Evolutionary conservation across 345 rosid species (phyloP), one percentile per base, ranked within the genome.

Genomic region (Melaleuca quinquenervia): DNA sequence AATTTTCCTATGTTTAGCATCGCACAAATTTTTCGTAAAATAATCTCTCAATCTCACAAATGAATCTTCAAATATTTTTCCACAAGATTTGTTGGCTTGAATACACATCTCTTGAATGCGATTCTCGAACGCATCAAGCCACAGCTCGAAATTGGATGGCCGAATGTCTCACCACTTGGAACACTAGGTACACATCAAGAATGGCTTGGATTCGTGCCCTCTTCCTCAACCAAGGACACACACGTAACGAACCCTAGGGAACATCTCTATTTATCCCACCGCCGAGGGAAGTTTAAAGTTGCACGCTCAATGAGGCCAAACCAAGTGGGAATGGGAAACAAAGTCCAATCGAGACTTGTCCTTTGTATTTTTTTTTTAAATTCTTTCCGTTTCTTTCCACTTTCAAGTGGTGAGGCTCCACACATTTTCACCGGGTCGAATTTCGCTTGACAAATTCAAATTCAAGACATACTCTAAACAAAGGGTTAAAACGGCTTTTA

Each of bases 161-260:
- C 41, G 4, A 41, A 41, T 41, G 4, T 41, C 41, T 41, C 41
- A 41, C 3, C 41, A 41, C 41, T 41, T 41, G 41, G 41, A 41
- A 41, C 41, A 41, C 41, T 2, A 41, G 4, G 41, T 41, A 41
- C 91, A 85, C 84, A 11, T 91, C 64, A 11, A 12, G 64, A 58
- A 26, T 58, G 64, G 16, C 64, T 56, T 56, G 14, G 84, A 90
- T 92, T 44, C 86, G 91, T 58, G 16, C 85, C 11, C 8, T 87
- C 8, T 78, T 90, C 85, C 55, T 90, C 36, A 92, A 92, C 22
- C 36, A 27, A n/a, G 74, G 27, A 27, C 36, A 13, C 74, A 13
- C 6, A 26, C 29, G 74, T 60, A 27, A 60, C 74, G 15, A 58
- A 58, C 27, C 27, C 64, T 26, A 58, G 64, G 64, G 32, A 29